A percentile compares a stretch with the other conserved stretches of the same genome.
Evolutionary conservation across 2,329 filamentous ascomycete species (phyloP).

Genomic region (Penicillium sp.): DNA sequence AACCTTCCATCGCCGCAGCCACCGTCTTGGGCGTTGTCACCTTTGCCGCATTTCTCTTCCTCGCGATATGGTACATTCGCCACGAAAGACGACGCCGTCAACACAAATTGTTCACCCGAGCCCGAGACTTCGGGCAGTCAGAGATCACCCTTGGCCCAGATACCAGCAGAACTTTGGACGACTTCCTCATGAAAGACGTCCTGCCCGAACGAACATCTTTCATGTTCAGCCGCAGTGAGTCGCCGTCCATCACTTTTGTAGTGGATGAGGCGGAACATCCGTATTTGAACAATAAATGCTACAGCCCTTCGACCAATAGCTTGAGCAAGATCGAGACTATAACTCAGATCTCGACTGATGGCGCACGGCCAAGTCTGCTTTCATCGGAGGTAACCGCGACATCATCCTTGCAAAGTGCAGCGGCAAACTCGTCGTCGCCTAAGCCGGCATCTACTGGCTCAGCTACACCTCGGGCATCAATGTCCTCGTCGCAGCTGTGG

Average conservation of each 20-base stretch:
- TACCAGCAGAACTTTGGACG: constrained; percentile 23
- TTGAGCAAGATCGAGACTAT: constrained; percentile 12
- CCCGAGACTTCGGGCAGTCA: constrained; percentile 26
- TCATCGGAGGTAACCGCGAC: constrained; percentile 7
- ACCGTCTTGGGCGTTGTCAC: constrained; percentile 29
- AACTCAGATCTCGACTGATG: constrained; percentile 13
- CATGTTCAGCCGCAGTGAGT: constrained; percentile 35
- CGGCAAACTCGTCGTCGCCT: neutral
- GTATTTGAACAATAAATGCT: constrained; percentile 1
- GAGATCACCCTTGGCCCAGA: constrained; percentile 26
- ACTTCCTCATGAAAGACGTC: constrained; percentile 25
- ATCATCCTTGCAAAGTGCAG: neutral
- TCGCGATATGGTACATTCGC: constrained; percentile 29
- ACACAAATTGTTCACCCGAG: constrained; percentile 16
- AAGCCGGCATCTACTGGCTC: constrained; percentile 8
- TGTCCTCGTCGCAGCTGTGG: neutral
- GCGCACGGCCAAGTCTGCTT: constrained; percentile 6
- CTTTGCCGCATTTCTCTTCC: constrained; percentile 26
- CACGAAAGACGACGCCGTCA: constrained; percentile 25
- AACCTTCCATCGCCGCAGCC: constrained; percentile 35
- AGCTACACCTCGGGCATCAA: constrained; percentile 7
- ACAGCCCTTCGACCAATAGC: constrained; percentile 7
- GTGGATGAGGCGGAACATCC: constrained; percentile 17
- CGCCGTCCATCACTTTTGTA: constrained; percentile 30
- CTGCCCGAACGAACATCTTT: constrained; percentile 31